A percentile compares a stretch with the other conserved stretches of the same genome.
These are phyloP conservation scores for Populus ilicifolia DNA, from an alignment of 345 rosid species.

Conservation along the genomic window DNA sequence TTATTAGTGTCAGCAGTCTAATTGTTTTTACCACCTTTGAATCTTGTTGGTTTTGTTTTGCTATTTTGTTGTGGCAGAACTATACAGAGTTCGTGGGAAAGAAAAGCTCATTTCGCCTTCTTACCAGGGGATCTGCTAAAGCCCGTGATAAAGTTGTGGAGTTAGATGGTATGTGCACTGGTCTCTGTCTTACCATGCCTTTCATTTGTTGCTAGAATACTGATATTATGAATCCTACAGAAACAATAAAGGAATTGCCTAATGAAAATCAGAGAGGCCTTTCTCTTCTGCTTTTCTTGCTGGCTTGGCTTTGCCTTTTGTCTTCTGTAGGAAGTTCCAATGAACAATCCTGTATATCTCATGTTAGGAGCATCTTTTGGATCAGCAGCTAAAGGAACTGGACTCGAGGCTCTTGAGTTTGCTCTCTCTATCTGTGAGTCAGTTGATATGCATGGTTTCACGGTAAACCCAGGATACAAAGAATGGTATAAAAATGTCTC, in stretches of 20 bases:
- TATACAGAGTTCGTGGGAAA: slow-evolving; percentile 71
- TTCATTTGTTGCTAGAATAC: slow-evolving; percentile 11
- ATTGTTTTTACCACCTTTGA: slow-evolving; percentile 6
- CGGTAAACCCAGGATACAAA: slow-evolving; percentile 92
- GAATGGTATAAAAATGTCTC: slow-evolving; percentile 55
- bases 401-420: slow-evolving; percentile 94
- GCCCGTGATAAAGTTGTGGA: slow-evolving; percentile 98
- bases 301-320: slow-evolving; percentile 1
- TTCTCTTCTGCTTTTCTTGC: background rate
- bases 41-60: slow-evolving; percentile 2
- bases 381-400: slow-evolving; percentile 97
- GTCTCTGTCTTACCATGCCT: slow-evolving; percentile 2
- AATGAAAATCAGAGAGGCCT: background rate
- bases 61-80: slow-evolving; percentile 41
- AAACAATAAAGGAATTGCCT: slow-evolving; percentile 42
- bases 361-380: slow-evolving; percentile 98
- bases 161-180: slow-evolving; percentile 64
- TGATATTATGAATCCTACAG: slow-evolving; percentile 42
- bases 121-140: slow-evolving; percentile 94
- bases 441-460: slow-evolving; percentile 96
- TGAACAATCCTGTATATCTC: slow-evolving; percentile 80
- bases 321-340: slow-evolving; percentile 80
- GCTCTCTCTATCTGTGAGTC: slow-evolving; percentile 85
- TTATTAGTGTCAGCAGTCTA: background rate
- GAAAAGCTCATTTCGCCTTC: slow-evolving; percentile 89